phyloP scores from a whole-genome alignment of 768 basidiomycete species.

The Termitomyces sp. region DNA sequence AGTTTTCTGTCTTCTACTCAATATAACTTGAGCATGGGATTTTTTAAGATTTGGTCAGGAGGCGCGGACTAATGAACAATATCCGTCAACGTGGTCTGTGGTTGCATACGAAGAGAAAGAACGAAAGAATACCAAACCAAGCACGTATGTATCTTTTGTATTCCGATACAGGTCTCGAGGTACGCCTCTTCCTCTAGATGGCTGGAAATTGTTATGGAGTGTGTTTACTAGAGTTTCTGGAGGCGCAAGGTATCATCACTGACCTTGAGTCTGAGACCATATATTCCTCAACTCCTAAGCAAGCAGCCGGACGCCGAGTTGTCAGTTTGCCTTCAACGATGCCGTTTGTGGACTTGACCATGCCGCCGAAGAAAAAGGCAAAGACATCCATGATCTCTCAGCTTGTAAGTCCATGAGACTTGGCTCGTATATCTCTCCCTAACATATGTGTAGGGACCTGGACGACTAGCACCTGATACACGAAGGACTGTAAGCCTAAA shows the following conservation, averaged over 20 bases:
- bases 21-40: slow-evolving; percentile 3
- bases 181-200: slow-evolving; percentile 21
- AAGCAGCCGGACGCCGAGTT: slow-evolving; percentile 32
- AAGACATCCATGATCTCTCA: slow-evolving; percentile 14
- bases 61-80: slow-evolving; percentile 34
- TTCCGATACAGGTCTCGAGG: slow-evolving; percentile 63
- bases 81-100: slow-evolving; percentile 52
- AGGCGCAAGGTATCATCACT: slow-evolving; percentile 48
- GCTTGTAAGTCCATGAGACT: slow-evolving; percentile 7
- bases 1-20: neutral
- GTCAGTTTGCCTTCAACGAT: slow-evolving; percentile 36
- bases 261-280: slow-evolving; percentile 25
- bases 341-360: slow-evolving; percentile 11
- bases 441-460: slow-evolving; percentile 16
- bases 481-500: slow-evolving; percentile 28
- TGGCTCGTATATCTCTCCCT: neutral
- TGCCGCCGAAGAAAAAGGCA: slow-evolving; percentile 23
- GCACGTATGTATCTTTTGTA: slow-evolving; percentile 61
- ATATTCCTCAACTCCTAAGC: slow-evolving; percentile 18
- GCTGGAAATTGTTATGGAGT: neutral
- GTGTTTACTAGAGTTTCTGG: slow-evolving; percentile 41
- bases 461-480: slow-evolving; percentile 18
- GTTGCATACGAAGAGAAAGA: slow-evolving; percentile 39
- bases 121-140: slow-evolving; percentile 26
- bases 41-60: slow-evolving; percentile 47